phyloP scores from a whole-genome alignment of 148 eudicot species.

The Fallopia convolvulus region DNA sequence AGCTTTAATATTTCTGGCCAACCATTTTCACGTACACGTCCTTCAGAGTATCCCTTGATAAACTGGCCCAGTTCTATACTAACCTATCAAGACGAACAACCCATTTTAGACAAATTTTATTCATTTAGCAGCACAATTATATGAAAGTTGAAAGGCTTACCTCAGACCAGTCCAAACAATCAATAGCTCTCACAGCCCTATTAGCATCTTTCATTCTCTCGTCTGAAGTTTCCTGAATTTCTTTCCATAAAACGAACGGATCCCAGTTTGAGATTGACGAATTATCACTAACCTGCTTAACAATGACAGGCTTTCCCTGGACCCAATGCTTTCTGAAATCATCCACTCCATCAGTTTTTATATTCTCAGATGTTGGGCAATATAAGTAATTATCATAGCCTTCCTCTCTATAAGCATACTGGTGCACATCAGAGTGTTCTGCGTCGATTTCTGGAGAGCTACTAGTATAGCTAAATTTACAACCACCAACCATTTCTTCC shows the following conservation, averaged over 20 bases:
- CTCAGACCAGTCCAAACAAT: slow-evolving; percentile 78
- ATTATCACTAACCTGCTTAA: slow-evolving; percentile 60
- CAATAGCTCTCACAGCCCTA: slow-evolving; percentile 75
- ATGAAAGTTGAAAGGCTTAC: slow-evolving; percentile 26
- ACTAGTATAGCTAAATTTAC: slow-evolving; percentile 37
- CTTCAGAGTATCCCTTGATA: slow-evolving; percentile 82
- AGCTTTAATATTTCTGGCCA: slow-evolving; percentile 65
- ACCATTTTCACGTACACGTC: slow-evolving; percentile 61
- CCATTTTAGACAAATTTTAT: background rate
- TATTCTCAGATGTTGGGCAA: slow-evolving; percentile 52
- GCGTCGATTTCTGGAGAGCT: slow-evolving; percentile 20
- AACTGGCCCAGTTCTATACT: slow-evolving; percentile 74
- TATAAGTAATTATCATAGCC: slow-evolving; percentile 56
- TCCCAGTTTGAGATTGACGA: slow-evolving; percentile 70
- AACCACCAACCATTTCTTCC: slow-evolving; percentile 89
- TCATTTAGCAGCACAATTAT: background rate
- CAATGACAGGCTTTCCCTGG: slow-evolving; percentile 70
- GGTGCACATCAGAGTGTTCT: slow-evolving; percentile 25
- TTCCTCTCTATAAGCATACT: slow-evolving; percentile 47
- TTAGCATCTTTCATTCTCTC: slow-evolving; percentile 59
- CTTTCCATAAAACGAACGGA: slow-evolving; percentile 77
- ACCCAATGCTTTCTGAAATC: slow-evolving; percentile 70
- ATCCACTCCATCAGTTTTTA: slow-evolving; percentile 59
- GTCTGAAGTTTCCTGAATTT: slow-evolving; percentile 56
- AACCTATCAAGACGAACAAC: slow-evolving; percentile 34